These are phyloP conservation scores for Pythium monospermum DNA, from an alignment of 352 stramenopile genomes.

Conservation along the genomic window DNA sequence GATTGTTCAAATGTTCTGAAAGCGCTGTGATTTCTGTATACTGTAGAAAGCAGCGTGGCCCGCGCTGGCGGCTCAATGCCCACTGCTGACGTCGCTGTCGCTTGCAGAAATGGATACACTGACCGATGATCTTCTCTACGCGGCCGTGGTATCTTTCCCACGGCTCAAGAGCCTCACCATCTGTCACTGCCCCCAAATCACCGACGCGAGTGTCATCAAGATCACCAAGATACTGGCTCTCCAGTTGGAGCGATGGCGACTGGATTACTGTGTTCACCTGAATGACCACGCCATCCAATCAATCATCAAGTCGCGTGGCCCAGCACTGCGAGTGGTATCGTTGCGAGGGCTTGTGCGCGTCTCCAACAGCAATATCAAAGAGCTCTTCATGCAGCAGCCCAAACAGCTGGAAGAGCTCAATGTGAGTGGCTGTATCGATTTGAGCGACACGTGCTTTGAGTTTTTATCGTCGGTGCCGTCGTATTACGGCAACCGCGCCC, in stretches of 20 bases:
- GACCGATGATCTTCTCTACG: slow-evolving; percentile 47
- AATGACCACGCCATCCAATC: slow-evolving; percentile 34
- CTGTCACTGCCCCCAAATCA: slow-evolving; percentile 45
- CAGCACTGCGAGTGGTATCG: slow-evolving; percentile 34
- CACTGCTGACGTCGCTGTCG: slow-evolving; percentile 26
- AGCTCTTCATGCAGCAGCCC: slow-evolving; percentile 42
- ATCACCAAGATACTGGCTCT: slow-evolving; percentile 32
- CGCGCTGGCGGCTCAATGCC: slow-evolving; percentile 10
- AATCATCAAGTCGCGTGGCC: slow-evolving; percentile 32
- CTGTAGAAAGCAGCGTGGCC: slow-evolving; percentile 54
- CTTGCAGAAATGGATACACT: slow-evolving; percentile 41
- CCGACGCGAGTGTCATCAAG: slow-evolving; percentile 36
- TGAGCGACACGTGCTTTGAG: slow-evolving; percentile 57
- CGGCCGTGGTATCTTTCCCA: slow-evolving; percentile 29
- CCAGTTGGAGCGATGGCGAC: slow-evolving; percentile 30
- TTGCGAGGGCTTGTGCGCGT: slow-evolving; percentile 34
- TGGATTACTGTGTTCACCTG: slow-evolving; percentile 42
- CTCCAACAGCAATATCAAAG: slow-evolving; percentile 34
- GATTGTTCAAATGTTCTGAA: too few relatives aligned
- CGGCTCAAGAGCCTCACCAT: slow-evolving; percentile 41
- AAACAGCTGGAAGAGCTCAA: slow-evolving; percentile 52
- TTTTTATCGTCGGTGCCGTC: slow-evolving; percentile 47
- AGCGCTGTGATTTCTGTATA: too few relatives aligned
- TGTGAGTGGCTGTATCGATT: slow-evolving; percentile 35
- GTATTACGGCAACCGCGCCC: slow-evolving; percentile 42